Conservation (phyloP, 2,329 filamentous ascomycete genomes). For the Arachnopeziza araneosa region DNA sequence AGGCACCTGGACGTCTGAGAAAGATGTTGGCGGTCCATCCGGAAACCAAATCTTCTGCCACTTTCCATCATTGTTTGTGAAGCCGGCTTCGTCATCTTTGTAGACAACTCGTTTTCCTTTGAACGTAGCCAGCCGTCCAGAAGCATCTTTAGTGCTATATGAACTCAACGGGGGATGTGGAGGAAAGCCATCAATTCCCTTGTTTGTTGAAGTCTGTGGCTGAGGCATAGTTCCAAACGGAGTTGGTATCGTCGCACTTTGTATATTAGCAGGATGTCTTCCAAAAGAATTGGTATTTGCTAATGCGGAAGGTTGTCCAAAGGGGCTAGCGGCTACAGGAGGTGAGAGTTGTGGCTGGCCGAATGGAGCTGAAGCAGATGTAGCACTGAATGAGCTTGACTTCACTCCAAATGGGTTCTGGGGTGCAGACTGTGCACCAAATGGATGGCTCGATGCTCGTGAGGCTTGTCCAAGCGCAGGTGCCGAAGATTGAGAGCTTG, state of each 20-base stretch:
- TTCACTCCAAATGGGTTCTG: constrained; percentile 4
- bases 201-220: background rate
- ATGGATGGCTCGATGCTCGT: background rate
- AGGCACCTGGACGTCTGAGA: constrained; percentile 56
- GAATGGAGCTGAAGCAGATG: constrained; percentile 30
- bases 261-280: background rate
- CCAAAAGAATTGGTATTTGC: constrained; percentile 4
- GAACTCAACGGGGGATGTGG: constrained; percentile 10
- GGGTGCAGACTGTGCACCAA: background rate
- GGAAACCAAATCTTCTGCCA: constrained; percentile 69
- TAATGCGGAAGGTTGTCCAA: constrained; percentile 2
- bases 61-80: constrained; percentile 46
- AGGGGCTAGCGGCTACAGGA: background rate
- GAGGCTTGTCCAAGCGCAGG: background rate
- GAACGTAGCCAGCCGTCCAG: constrained; percentile 47
- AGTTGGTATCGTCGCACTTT: background rate
- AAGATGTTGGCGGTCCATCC: constrained; percentile 59
- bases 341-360: constrained; percentile 14
- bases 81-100: constrained; percentile 44
- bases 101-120: constrained; percentile 61
- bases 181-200: constrained; percentile 2
- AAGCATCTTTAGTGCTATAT: constrained; percentile 20
- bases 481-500: background rate
- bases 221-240: background rate
- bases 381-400: constrained; percentile 6